Percentiles rank a stretch among this genome's conserved stretches.
phyloP scores from a whole-genome alignment of 75 land plant species.

The Sequoiadendron giganteum region DNA sequence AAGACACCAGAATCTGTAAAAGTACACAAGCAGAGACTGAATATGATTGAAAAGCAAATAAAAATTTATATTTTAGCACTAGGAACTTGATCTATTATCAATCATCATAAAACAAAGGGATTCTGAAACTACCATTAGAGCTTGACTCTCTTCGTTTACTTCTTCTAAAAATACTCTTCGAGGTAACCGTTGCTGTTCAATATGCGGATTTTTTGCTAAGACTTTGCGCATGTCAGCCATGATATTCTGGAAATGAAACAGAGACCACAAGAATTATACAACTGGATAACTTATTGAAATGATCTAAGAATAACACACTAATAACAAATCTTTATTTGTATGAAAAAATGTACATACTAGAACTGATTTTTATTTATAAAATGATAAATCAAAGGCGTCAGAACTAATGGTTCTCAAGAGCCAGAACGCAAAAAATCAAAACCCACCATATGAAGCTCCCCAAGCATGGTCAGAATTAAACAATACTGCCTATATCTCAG shows the following conservation, averaged over 20 bases:
- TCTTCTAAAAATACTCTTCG: conserved; percentile 87
- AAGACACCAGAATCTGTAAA: conserved; percentile 81
- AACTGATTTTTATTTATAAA: neutral
- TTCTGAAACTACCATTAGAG: conserved; percentile 58
- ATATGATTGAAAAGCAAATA: neutral
- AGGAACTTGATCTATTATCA: neutral
- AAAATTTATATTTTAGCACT: neutral
- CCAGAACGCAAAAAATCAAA: neutral
- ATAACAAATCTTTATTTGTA: neutral
- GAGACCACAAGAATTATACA: neutral
- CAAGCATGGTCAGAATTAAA: neutral
- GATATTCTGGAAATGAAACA: conserved; percentile 58
- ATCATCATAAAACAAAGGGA: neutral
- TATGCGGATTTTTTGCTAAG: conserved; percentile 89
- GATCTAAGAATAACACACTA: neutral
- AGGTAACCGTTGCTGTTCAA: conserved; percentile 88
- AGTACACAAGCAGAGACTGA: neutral
- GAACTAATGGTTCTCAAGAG: neutral
- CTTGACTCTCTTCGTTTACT: conserved; percentile 79
- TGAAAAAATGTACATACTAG: neutral
- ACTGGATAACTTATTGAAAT: neutral
- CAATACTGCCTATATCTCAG: neutral
- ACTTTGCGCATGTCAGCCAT: conserved; percentile 98
- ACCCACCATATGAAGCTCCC: neutral
- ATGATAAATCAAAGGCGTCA: neutral